phyloP scores from a whole-genome alignment of 805 yeast species.

The Metschnikowia bowlesiae region DNA sequence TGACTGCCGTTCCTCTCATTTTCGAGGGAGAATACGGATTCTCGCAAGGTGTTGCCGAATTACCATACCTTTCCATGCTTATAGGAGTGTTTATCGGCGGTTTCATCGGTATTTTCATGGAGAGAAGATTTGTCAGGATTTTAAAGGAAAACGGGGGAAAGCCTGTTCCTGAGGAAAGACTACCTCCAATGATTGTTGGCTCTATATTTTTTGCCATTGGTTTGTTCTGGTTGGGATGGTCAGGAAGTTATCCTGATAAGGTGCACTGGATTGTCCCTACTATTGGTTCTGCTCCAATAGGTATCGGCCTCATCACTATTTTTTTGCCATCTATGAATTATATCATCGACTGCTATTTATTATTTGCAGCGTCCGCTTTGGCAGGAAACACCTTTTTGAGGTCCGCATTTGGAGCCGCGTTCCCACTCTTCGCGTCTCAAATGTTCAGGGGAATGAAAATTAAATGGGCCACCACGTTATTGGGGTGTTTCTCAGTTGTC shows the following conservation, averaged over 20 bases:
- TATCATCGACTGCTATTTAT: slow-evolving; percentile 62
- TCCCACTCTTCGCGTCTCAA: slow-evolving; percentile 65
- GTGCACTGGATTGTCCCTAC: slow-evolving; percentile 49
- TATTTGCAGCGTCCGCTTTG: slow-evolving; percentile 61
- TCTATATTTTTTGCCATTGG: slow-evolving; percentile 14
- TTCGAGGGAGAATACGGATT: slow-evolving; percentile 48
- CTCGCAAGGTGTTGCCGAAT: slow-evolving; percentile 58
- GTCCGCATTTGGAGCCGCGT: slow-evolving; percentile 59
- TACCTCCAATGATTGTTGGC: slow-evolving; percentile 20
- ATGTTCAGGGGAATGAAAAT: slow-evolving; percentile 68
- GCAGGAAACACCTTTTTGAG: slow-evolving; percentile 58
- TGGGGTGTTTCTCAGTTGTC: slow-evolving; percentile 56
- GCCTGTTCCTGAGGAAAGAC: slow-evolving; percentile 20
- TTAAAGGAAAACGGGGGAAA: slow-evolving; percentile 26
- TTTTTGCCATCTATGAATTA: slow-evolving; percentile 70
- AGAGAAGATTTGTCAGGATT: slow-evolving; percentile 46
- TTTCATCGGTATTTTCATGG: slow-evolving; percentile 47
- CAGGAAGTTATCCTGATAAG: slow-evolving; percentile 17
- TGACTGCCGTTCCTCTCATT: slow-evolving; percentile 73
- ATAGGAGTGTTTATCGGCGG: slow-evolving; percentile 66
- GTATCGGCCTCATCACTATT: slow-evolving; percentile 50
- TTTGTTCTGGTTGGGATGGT: slow-evolving; percentile 20
- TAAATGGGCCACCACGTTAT: slow-evolving; percentile 74
- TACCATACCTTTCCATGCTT: slow-evolving; percentile 76
- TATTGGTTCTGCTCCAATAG: slow-evolving; percentile 54